phyloP scores from a whole-genome alignment of 23 red algal genomes.

The Gracilaria vermiculophylla region DNA sequence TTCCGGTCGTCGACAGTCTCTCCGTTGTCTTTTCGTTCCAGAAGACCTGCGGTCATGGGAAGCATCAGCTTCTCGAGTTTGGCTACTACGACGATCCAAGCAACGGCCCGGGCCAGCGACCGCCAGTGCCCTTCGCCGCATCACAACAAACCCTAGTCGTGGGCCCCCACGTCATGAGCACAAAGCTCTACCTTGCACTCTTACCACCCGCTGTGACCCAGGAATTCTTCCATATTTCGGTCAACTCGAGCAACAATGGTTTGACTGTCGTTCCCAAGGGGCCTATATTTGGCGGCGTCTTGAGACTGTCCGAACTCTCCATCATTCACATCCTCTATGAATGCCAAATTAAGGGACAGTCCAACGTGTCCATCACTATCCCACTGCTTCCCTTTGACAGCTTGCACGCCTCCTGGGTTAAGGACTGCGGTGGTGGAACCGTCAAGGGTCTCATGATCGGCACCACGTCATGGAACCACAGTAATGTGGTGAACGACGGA shows the following conservation, averaged over 20 bases:
- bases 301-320: conserved; percentile 15
- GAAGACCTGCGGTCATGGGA: conserved; percentile 51
- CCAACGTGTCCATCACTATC: conserved; percentile 25
- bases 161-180: conserved; percentile 46
- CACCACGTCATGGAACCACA: not conserved
- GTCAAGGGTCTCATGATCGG: conserved; percentile 43
- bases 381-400: conserved; percentile 48
- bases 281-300: conserved; percentile 49
- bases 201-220: conserved; percentile 42
- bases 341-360: conserved; percentile 30
- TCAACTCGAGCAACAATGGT: conserved; percentile 21
- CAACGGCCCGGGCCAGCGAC: not conserved
- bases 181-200: conserved; percentile 22
- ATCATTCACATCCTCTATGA: conserved; percentile 61
- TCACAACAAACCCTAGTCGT: not conserved
- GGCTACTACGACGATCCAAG: conserved; percentile 27
- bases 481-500: conserved; percentile 38
- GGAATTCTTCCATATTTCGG: conserved; percentile 51
- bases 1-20: conserved; percentile 15
- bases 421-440: conserved; percentile 62
- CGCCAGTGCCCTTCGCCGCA: not conserved
- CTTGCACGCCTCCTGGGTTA: conserved; percentile 49
- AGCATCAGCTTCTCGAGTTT: conserved; percentile 41
- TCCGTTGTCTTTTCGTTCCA: conserved; percentile 49
- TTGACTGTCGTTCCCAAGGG: conserved; percentile 32